Evolutionary conservation across 2,329 filamentous ascomycete species (phyloP), one percentile per base, ranked within the genome.

Genomic region (Rasamsonia emersonii): DNA sequence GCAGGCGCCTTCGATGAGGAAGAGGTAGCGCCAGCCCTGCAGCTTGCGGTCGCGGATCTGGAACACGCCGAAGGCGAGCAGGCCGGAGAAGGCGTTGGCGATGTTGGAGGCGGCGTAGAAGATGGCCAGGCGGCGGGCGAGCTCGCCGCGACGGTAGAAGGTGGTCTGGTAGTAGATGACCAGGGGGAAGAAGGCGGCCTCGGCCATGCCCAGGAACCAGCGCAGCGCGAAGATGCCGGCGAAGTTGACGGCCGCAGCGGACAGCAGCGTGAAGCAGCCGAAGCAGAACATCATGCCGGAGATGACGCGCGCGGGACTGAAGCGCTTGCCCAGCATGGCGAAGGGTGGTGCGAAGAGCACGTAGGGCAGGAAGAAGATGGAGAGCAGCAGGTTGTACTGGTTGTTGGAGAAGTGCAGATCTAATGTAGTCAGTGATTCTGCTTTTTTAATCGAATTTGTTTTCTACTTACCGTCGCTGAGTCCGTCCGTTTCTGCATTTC

Each of bases 31-130:
- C 60, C 74, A 71, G 19, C 58, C 58, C 0, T 67, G 62, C 8
- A 77, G 44, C 11, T 56, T 53, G 0, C 62, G 64, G 25, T 57
- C 51, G 21, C 67, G 42, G 44, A 76, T 73, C 16, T 75, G 73
- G 51, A 80, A 81, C 5, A 75, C 70, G 3, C 70, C 74, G 37
- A 72, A 78, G 0, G 74, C 65, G 9, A 78, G 60, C 1, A 79
- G 56, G 3, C 74, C 74, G 0, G 69, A 70, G 44, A 80, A 81
- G 2, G 77, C 77, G 36, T 74, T 77, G 14, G 82, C 82, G 37
- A 88, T 81, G 47, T 80, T 82, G 15, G 73, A 77, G 0, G 81
- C 81, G 0, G 81, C 82, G 45, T 86, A 88, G 60, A 86, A 86
- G 37, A 85, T 61, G 20, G 79, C 79, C 1, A 85, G 64, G 3